Base-by-base conservation (phyloP, 306 rosid species). In the Gastrolobium villosum region DNA sequence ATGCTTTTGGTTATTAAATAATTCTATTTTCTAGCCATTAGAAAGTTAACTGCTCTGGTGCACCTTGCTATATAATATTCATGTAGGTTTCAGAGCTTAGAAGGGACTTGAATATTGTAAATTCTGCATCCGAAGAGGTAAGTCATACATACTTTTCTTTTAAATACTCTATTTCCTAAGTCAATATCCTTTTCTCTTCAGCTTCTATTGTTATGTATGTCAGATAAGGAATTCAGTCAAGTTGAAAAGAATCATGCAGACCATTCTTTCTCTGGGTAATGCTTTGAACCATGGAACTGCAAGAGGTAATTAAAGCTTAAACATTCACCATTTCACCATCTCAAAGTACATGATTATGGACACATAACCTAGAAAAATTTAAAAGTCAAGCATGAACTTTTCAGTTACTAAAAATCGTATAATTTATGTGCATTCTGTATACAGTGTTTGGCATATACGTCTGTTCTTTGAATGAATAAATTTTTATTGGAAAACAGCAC, bases 281-380 rank as follows among this genome's bases (percentile, higher is more conserved):
- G 99, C 99, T 67, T 79, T 96, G 85, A 96, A 96, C 88, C 98
- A 93, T 40, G 99, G 99, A 88, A 96, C 99, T 54, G 99, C 99
- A 78, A 96, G 99, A 91, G 99, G 99, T 91, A 88, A 85, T 75
- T 35, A 54, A 62, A 75, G 56, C 61, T 52, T 82, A 57, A 41
- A 50, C 56, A 37, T 81, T 73, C 61, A 32, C 11, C 60, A 1
- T 44, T 82, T 67, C 62, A 40, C 56, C 50, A 6, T 39, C 45
- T 35, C 30, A 40, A 70, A 73, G 32, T 54, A 39, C 59, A 36
- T 31, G 32, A 66, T 54, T 31, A n/a, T 36, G 45, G 14, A 20
- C 28, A 13, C 5, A 70, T 41, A 70, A 64, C 30, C 32, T 80
- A 62, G 10, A 34, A 50, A 15, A 36, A 10, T 7, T 74, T 30